Evolutionary conservation across 495 filamentous ascomycete species (phyloP).

Genomic region (Penicillium argentinense): DNA sequence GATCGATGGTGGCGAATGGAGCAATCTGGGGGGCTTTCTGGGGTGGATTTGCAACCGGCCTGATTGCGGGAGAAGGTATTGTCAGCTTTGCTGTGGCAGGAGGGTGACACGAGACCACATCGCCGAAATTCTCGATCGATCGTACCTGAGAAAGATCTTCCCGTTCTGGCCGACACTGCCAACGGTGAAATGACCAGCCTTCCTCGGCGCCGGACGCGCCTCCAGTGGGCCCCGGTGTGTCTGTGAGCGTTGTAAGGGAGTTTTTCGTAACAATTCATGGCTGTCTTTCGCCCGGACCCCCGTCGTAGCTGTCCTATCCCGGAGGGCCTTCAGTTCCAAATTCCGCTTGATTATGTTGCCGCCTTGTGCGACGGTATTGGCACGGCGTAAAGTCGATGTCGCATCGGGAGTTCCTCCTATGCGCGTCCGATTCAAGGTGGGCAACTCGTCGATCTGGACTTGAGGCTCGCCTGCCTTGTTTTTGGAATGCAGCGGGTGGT

Average conservation of each 20-base stretch:
- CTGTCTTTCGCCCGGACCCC: constrained; percentile 47
- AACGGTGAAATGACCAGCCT: constrained; percentile 83
- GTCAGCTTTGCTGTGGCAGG: constrained; percentile 20
- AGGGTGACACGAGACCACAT: constrained; percentile 18
- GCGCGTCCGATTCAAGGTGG: constrained; percentile 13
- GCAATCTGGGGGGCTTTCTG: constrained; percentile 31
- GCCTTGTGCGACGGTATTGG: constrained; percentile 44
- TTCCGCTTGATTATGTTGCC: constrained; percentile 32
- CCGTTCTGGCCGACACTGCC: constrained; percentile 94
- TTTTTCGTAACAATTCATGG: constrained; percentile 46
- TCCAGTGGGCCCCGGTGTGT: constrained; percentile 32
- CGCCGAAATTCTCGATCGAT: constrained; percentile 19
- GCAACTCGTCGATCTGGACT: constrained; percentile 23
- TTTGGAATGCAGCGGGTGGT: constrained; percentile 17
- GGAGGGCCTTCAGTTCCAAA: constrained; percentile 31
- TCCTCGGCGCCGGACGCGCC: constrained; percentile 36
- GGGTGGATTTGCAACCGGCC: constrained; percentile 49
- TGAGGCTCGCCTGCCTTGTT: constrained; percentile 13
- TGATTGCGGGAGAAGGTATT: constrained; percentile 33
- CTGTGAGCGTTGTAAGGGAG: constrained; percentile 40
- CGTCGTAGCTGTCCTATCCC: constrained; percentile 32
- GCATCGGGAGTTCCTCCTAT: constrained; percentile 22
- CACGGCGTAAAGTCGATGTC: constrained; percentile 35
- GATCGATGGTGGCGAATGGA: constrained; percentile 31
- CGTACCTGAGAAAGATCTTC: constrained; percentile 90